These are phyloP conservation scores for Fusarium sp. DNA, from an alignment of 2,329 filamentous ascomycete species.

Conservation along the genomic window DNA sequence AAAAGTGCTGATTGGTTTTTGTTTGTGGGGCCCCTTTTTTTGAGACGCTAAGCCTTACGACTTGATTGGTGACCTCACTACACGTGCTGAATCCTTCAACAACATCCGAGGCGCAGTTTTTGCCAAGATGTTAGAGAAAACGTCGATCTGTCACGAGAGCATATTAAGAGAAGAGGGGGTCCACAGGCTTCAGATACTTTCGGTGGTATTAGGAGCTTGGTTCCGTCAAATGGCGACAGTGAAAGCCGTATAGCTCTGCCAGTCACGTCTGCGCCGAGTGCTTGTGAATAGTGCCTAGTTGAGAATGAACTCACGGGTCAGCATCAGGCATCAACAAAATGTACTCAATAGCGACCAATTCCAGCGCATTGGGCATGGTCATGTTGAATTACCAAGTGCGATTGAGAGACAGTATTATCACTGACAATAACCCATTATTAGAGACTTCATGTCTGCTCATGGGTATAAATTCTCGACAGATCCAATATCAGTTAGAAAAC, in stretches of 20 bases:
- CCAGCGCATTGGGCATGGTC: neutral
- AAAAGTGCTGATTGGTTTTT: neutral
- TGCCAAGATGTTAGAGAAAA: neutral
- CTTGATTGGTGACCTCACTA: constrained; percentile 2
- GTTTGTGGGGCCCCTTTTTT: neutral
- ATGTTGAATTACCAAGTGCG: neutral
- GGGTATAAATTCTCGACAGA: neutral
- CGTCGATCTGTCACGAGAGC: fast-evolving
- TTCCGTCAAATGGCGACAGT: neutral
- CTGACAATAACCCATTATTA: neutral
- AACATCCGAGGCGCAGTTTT: neutral
- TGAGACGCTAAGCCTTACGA: constrained; percentile 1
- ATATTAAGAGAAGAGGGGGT: fast-evolving
- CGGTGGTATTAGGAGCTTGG: fast-evolving
- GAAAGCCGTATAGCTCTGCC: no score
- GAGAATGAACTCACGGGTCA: neutral
- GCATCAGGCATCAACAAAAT: neutral
- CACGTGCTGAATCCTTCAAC: neutral
- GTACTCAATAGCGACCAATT: neutral
- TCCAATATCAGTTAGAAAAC: neutral
- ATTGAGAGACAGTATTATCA: neutral
- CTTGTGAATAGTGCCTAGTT: neutral
- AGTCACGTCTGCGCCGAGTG: no score
- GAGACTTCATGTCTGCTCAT: no score
- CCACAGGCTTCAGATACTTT: fast-evolving